A percentile compares a stretch with the other conserved stretches of the same genome.
Conservation (phyloP, 352 stramenopile species). For the Phytophthora sp. region DNA sequence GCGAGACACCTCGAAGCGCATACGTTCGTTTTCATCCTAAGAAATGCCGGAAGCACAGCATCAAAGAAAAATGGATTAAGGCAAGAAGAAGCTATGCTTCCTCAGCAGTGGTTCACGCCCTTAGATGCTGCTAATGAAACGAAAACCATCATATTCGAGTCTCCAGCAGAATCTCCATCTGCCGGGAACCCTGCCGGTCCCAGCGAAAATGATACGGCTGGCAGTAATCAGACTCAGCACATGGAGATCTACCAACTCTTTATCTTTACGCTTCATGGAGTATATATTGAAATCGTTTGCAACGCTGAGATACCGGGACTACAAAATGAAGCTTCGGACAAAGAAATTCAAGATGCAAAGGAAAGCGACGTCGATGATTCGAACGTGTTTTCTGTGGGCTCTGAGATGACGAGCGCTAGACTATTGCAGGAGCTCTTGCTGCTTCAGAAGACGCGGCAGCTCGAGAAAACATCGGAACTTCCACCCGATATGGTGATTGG, state of each 20-base stretch:
- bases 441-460: conserved; percentile 47
- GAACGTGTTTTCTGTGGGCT: not conserved
- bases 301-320: not conserved
- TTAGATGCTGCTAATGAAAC: conserved; percentile 45
- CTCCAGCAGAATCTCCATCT: not conserved
- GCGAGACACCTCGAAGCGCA: conserved; percentile 17
- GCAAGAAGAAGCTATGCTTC: conserved; percentile 22
- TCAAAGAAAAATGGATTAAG: conserved; percentile 8
- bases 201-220: not conserved
- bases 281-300: conserved; percentile 26
- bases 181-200: not conserved
- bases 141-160: conserved; percentile 49
- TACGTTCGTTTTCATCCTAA: conserved; percentile 60
- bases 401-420: conserved; percentile 10
- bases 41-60: conserved; percentile 3
- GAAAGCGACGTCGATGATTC: conserved; percentile 8
- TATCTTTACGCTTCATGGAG: conserved; percentile 30
- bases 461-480: conserved; percentile 17
- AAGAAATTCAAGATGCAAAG: not conserved
- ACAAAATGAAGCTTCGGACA: not conserved
- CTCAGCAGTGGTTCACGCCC: conserved; percentile 59
- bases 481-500: conserved; percentile 47
- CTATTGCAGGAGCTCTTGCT: conserved; percentile 50
- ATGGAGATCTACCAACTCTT: conserved; percentile 23
- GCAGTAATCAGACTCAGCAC: not conserved